Evolutionary conservation across 805 yeast species (phyloP), one percentile per base, ranked within the genome.

Genomic region (Maudiozyma serrabonitensis): DNA sequence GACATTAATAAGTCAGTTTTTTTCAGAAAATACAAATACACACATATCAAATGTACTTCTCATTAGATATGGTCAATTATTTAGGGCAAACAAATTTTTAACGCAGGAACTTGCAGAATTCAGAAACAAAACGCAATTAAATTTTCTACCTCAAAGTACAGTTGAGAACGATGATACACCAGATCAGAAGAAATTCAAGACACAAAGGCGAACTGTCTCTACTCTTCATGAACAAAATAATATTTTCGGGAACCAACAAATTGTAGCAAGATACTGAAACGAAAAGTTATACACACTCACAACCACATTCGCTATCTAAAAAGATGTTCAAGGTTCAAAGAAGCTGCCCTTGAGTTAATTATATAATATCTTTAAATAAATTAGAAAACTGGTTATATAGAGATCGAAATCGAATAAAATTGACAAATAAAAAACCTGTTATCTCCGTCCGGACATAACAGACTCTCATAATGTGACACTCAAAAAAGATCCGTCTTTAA

Each of bases 61-160:
- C 16, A n/a, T 16, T 15, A 35, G 18, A 5, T 35, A 35, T 6
- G 38, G 38, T 3, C 38, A 35, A 35, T 35, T 35, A 35, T 35
- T 35, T 35, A 41, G 51, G 4, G 32, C 50, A 7, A 52, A 46
- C 18, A 19, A 37, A 7, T 44, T 47, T 21, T 40, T 52, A 32
- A 41, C 49, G 25, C 19, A 34, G 6, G 11, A 49, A 37, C 35
- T 50, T 18, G 6, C 16, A 6, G 42, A 49, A 16, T n/a, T 46
- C 9, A 40, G 47, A 34, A 45, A 13, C 26, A 44, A 43, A 9
- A 7, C 16, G 15, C 38, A 35, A n/a, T 35, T 18, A 19, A 35
- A 35, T 3, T 39, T 18, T 25, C 13, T 31, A 34, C n/a, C 38
- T 9, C 38, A 35, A 8, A n/a, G 38, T 16, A 8, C 18, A 35